These are phyloP conservation scores for Tuctoria greenei DNA, from an alignment of 176 grass and related monocot genomes.

Conservation along the genomic window DNA sequence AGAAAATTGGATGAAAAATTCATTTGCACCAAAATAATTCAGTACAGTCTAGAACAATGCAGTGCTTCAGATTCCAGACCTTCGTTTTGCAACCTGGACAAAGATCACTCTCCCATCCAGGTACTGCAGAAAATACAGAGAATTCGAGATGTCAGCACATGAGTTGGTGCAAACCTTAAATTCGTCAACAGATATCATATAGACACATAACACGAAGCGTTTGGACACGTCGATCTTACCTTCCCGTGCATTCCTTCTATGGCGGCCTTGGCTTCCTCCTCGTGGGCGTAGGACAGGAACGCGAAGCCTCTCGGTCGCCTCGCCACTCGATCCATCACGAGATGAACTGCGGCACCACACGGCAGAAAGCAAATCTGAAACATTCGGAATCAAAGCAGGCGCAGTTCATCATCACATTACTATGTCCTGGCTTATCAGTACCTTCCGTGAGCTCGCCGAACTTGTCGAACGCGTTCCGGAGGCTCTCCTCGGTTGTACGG, in stretches of 20 bases:
- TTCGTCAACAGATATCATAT: neutral
- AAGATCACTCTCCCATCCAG: conserved; percentile 83
- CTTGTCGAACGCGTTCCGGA: conserved; percentile 57
- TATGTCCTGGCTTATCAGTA: conserved; percentile 14
- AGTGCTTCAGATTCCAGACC: conserved; percentile 28
- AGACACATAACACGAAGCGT: neutral
- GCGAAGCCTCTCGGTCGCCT: conserved; percentile 69
- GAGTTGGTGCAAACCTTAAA: neutral
- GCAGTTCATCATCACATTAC: neutral
- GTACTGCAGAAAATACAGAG: conserved; percentile 42
- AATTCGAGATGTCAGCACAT: conserved; percentile 20
- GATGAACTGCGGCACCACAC: conserved; percentile 45
- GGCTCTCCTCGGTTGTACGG: conserved; percentile 61
- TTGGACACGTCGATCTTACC: conserved; percentile 37
- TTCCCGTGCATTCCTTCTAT: conserved; percentile 81
- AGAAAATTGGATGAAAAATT: neutral
- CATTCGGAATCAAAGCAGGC: neutral
- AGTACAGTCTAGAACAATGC: conserved; percentile 18
- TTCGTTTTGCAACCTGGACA: conserved; percentile 61
- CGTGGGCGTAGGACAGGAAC: conserved; percentile 55
- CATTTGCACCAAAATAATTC: neutral
- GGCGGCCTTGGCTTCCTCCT: conserved; percentile 59
- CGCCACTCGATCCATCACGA: conserved; percentile 75
- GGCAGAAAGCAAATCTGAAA: neutral
- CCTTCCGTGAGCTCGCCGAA: conserved; percentile 71